Evolutionary conservation across 73 alveolate species (phyloP).

Genomic region (Tetrahymena elliotti): DNA sequence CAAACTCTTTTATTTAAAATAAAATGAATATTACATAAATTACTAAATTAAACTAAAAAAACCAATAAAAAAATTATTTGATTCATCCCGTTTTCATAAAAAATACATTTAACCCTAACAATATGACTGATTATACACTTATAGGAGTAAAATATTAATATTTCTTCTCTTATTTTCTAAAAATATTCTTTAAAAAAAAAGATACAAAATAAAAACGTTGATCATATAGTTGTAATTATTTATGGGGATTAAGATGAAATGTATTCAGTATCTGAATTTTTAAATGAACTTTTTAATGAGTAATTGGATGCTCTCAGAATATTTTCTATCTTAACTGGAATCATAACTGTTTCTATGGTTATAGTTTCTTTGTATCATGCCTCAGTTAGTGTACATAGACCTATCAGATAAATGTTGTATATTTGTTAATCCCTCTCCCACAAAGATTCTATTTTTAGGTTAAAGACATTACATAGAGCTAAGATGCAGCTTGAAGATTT

Average conservation of each 20-base stretch:
- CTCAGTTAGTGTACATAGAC: background rate
- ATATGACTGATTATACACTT: background rate
- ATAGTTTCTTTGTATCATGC: background rate
- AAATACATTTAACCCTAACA: background rate
- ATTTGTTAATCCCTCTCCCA: background rate
- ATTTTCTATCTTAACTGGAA: background rate
- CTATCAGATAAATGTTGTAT: background rate
- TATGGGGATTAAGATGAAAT: background rate
- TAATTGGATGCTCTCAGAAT: background rate
- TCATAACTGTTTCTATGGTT: background rate
- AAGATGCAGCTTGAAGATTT: background rate
- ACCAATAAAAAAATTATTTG: background rate
- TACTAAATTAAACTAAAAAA: background rate
- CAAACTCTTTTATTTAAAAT: background rate
- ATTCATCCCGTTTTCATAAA: background rate
- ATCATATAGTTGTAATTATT: background rate
- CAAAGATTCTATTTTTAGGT: background rate
- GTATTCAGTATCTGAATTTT: background rate
- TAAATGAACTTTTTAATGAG: background rate
- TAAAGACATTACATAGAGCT: background rate
- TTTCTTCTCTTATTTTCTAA: background rate
- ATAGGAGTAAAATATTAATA: background rate
- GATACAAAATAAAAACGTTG: background rate
- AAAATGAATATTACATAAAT: background rate
- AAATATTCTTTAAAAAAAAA: background rate